Evolutionary conservation across 208 protist genomes (phyloP).

Genomic region (Leishmania major): DNA sequence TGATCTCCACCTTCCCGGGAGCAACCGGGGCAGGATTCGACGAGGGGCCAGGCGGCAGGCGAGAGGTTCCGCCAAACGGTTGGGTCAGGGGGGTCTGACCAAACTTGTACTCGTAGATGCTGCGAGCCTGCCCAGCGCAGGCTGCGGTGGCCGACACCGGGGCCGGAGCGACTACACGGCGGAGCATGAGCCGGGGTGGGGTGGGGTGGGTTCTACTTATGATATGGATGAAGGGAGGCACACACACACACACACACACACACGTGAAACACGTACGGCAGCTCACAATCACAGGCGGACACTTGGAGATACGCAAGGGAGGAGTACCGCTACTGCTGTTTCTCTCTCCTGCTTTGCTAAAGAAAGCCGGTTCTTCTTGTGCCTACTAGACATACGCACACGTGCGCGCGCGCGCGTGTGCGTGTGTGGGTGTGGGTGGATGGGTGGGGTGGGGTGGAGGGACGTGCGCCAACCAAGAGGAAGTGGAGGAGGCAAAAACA

Average conservation of each 20-base stretch:
- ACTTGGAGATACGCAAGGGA: neutral
- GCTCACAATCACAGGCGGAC: neutral
- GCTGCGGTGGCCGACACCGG: slow-evolving; percentile 25
- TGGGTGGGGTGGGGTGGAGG: neutral
- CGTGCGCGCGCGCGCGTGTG: slow-evolving; percentile 7
- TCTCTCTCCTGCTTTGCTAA: neutral
- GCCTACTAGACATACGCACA: neutral
- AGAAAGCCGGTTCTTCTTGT: neutral
- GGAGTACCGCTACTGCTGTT: neutral
- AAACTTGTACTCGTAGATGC: slow-evolving; percentile 83
- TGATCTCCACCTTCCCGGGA: slow-evolving; percentile 58
- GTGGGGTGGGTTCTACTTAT: neutral
- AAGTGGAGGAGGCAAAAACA: neutral
- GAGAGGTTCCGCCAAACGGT: slow-evolving; percentile 30
- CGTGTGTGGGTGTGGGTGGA: slow-evolving; percentile 2
- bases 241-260: neutral
- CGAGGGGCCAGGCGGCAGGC: slow-evolving; percentile 16
- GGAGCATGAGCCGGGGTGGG: slow-evolving; percentile 39
- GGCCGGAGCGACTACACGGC: slow-evolving; percentile 39
- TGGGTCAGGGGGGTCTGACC: slow-evolving; percentile 62
- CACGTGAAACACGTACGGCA: neutral
- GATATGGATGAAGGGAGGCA: neutral
- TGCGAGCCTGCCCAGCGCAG: slow-evolving; percentile 36
- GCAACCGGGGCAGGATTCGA: slow-evolving; percentile 3
- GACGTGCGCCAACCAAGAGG: neutral